Conservation (phyloP, 2,329 filamentous ascomycete species). For the Calonectria multiphialidica region DNA sequence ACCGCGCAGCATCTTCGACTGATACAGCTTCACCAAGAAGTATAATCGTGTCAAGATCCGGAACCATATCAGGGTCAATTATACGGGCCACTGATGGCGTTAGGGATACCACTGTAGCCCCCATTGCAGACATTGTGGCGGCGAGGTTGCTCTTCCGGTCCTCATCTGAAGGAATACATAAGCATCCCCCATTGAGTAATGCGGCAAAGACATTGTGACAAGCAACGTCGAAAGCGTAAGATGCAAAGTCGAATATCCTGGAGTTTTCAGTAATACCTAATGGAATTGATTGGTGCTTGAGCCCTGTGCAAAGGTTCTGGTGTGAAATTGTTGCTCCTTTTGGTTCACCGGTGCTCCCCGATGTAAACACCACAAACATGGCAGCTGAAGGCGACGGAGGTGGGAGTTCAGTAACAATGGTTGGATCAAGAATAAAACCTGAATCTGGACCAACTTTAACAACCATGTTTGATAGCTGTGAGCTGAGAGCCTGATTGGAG, state of each 20-base stretch:
- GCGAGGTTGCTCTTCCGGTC: constrained; percentile 15
- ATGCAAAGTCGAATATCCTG: constrained; percentile 31
- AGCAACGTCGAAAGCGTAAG: neutral
- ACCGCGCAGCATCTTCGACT: neutral
- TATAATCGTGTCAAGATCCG: constrained; percentile 15
- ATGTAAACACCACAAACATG: constrained; percentile 41
- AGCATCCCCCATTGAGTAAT: constrained; percentile 52
- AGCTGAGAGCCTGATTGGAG: neutral
- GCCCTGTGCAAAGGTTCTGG: constrained; percentile 21
- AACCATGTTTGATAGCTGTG: neutral
- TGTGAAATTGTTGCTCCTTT: constrained; percentile 37
- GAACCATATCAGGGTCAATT: constrained; percentile 6
- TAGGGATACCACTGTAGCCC: neutral
- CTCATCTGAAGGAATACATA: constrained; percentile 24
- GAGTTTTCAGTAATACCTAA: neutral
- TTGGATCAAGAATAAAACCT: neutral
- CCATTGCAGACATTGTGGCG: neutral
- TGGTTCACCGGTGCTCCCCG: constrained; percentile 40
- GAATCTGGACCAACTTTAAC: neutral
- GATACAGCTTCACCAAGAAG: constrained; percentile 22
- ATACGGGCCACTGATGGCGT: constrained; percentile 22
- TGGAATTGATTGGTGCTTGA: constrained; percentile 22
- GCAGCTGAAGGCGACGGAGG: neutral
- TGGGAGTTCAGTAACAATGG: neutral
- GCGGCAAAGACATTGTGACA: constrained; percentile 44